Conservation (phyloP, 768 basidiomycete genomes). For the Mycena belliarum region DNA sequence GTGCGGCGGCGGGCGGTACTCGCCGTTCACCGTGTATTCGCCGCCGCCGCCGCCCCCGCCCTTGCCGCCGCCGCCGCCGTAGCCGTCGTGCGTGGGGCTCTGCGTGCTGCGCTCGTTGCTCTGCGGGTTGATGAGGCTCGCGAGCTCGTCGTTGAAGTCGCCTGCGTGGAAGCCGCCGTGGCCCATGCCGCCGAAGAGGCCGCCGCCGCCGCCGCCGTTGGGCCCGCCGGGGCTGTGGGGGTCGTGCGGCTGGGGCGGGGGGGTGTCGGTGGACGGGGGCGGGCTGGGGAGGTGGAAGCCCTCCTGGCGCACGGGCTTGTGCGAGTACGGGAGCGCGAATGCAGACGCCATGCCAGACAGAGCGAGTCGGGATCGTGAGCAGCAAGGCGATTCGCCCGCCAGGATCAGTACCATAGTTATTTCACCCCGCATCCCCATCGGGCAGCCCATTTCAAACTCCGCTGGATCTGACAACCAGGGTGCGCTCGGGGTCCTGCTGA, state of each 20-base stretch:
- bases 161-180: slow-evolving; percentile 30
- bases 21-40: too few relatives aligned
- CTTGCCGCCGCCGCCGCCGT: slow-evolving; percentile 15
- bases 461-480: too few relatives aligned
- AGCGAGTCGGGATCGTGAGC: too few relatives aligned
- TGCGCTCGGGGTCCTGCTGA: too few relatives aligned
- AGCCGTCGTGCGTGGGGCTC: slow-evolving; percentile 15
- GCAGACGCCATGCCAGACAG: too few relatives aligned
- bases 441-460: too few relatives aligned
- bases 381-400: too few relatives aligned
- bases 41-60: neutral
- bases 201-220: too few relatives aligned
- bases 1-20: slow-evolving; percentile 36
- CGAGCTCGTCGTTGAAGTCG: slow-evolving; percentile 72
- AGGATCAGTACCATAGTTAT: too few relatives aligned
- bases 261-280: slow-evolving; percentile 31
- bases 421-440: too few relatives aligned
- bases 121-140: slow-evolving; percentile 50
- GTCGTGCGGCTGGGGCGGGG: slow-evolving; percentile 17
- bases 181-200: slow-evolving; percentile 38
- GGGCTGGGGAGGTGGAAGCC: slow-evolving; percentile 69
- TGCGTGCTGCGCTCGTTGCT: slow-evolving; percentile 26
- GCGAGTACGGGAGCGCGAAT: slow-evolving; percentile 16
- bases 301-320: slow-evolving; percentile 68
- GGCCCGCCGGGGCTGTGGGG: slow-evolving; percentile 13